phyloP scores from a whole-genome alignment of 148 eudicot genomes.

The Euryodendron excelsum region DNA sequence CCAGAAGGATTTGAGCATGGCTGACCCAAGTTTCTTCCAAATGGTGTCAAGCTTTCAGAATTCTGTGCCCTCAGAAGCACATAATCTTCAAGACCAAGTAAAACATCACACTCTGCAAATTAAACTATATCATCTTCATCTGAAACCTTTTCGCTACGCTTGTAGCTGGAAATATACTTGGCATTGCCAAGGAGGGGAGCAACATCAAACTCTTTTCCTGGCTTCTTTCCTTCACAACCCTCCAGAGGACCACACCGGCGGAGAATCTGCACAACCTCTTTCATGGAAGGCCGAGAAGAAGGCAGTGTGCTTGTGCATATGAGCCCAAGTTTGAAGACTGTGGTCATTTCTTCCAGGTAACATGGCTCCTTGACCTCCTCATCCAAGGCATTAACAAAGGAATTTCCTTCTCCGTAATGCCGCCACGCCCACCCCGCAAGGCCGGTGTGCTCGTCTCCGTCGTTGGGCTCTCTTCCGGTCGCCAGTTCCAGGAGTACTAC shows the following conservation, averaged over 20 bases:
- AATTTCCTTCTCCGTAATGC: conserved; percentile 45
- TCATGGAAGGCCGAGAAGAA: conserved; percentile 69
- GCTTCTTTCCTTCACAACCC: conserved; percentile 28
- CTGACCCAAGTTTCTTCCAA: no score
- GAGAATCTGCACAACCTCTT: conserved; percentile 61
- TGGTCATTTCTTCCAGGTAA: conserved; percentile 52
- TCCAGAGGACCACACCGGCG: conserved; percentile 22
- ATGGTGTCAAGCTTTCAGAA: no score
- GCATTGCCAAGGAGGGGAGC: conserved; percentile 52
- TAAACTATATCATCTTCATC: conserved; percentile 22
- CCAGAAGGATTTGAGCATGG: no score
- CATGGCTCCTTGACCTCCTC: conserved; percentile 32
- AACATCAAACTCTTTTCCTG: conserved; percentile 34
- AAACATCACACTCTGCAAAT: no score
- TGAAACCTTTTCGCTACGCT: conserved; percentile 33
- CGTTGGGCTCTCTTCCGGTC: conserved; percentile 69
- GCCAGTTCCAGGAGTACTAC: conserved; percentile 77
- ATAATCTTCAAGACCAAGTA: no score
- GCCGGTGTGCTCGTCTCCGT: conserved; percentile 52
- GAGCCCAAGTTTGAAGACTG: conserved; percentile 62
- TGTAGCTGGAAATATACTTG: conserved; percentile 39
- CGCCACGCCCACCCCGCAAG: conserved; percentile 89
- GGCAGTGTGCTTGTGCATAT: conserved; percentile 60
- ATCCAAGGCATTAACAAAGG: conserved; percentile 43
- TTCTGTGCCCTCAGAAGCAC: no score